Evolutionary conservation across 169 alveolate species (phyloP), one percentile per base, ranked within the genome.

Genomic region (Plasmodium gonderi): DNA sequence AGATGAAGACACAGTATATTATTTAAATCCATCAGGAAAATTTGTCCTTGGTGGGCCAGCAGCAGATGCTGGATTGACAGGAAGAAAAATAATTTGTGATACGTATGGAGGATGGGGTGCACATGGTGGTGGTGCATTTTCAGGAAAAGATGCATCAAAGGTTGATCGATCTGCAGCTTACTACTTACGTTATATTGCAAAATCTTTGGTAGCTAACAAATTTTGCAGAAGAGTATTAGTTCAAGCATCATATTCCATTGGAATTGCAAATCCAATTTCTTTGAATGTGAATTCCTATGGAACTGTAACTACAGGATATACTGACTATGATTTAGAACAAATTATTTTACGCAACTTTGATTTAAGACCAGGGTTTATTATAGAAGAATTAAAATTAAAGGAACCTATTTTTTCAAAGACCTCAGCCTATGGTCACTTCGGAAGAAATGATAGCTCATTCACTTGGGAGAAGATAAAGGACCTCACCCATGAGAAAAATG

Each of bases 21-120:
- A 98, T 92, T 91, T 99, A 74, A 99, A 99, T 91, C 99, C 99
- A 11, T 97, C 99, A 14, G 99, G 99, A 31, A 93, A 96, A 60
- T 99, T 99, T 96, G 98, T 97, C n/a, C 96, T 97, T 23, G 99
- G 99, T 14, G 99, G 99, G 9, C 99, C 99, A 17, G 98, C 98
- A 81, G 99, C 99, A 49, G 99, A 99, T 95, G 99, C 99, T 7
- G 99, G 99, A 33, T 97, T 98, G 51, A 98, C 99, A 12, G 99
- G 99, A 80, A 97, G 99, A 68, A 99, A 99, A 95, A 98, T 99
- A 85, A 98, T 99, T 76, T 99, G 99, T 45, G 99, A 99, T 95
- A 99, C 99, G 29, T 99, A 99, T 95, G 99, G 99, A 33, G 99
- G 99, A 67, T 99, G 99, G 99, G 99, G 99, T 14, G 99, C 99